A percentile compares a stretch with the other conserved stretches of the same genome.
Conservation (phyloP, 495 filamentous ascomycete genomes). For the Pyrenula aspistea region DNA sequence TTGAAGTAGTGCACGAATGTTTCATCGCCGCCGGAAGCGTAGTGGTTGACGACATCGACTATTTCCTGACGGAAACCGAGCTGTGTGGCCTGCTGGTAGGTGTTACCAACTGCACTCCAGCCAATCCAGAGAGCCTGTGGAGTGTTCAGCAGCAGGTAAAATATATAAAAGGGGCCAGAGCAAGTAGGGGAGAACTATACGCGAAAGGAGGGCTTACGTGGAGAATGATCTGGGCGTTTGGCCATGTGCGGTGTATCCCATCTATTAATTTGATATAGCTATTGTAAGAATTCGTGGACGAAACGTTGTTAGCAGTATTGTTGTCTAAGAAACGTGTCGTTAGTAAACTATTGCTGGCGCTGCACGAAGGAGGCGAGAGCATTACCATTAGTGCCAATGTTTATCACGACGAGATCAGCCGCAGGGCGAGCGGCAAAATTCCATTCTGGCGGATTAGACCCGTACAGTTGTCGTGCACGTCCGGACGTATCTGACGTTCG, state of each 20-base stretch:
- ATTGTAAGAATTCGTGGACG: constrained; percentile 36
- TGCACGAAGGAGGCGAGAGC: too few species aligned
- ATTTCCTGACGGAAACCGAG: constrained; percentile 39
- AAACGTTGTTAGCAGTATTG: constrained; percentile 46
- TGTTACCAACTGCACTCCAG: constrained; percentile 40
- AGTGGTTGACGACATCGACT: constrained; percentile 39
- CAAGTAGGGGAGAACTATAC: neutral
- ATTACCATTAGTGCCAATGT: constrained; percentile 52
- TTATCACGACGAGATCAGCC: constrained; percentile 55
- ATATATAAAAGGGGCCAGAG: neutral
- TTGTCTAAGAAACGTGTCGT: constrained; percentile 31
- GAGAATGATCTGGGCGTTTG: constrained; percentile 48
- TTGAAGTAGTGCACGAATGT: constrained; percentile 59
- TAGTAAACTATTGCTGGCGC: too few species aligned
- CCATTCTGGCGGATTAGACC: constrained; percentile 44
- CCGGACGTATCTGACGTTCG: constrained; percentile 47
- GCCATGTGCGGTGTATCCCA: constrained; percentile 48
- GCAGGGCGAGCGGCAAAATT: constrained; percentile 45
- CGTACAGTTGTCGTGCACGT: constrained; percentile 38
- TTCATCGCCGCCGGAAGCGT: constrained; percentile 25
- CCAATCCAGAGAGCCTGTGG: constrained; percentile 47
- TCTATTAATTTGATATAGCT: constrained; percentile 48
- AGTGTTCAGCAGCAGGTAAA: neutral
- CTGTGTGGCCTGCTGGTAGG: constrained; percentile 30
- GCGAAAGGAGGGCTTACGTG: constrained; percentile 29